A percentile compares a stretch with the other conserved stretches of the same genome.
Evolutionary conservation across 2,329 filamentous ascomycete genomes (phyloP).

Genomic region (Ilyonectria destructans): DNA sequence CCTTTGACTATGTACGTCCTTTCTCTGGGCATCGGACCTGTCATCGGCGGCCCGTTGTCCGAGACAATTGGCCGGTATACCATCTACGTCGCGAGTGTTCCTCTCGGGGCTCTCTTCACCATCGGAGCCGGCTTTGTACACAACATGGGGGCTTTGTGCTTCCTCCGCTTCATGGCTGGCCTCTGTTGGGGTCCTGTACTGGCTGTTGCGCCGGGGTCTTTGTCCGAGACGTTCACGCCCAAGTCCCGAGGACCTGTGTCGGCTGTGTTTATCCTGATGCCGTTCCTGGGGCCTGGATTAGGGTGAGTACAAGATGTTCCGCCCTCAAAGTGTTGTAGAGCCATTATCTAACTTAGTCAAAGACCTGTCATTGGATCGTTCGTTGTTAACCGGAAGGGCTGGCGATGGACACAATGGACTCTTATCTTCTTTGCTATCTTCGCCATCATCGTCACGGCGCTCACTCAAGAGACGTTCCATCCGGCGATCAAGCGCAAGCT

Average conservation of each 20-base stretch:
- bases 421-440: constrained; percentile 63
- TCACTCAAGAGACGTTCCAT: constrained; percentile 72
- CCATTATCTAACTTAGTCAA: too few species aligned
- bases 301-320: constrained; percentile 60
- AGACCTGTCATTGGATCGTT: constrained; percentile 65
- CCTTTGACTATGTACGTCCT: constrained; percentile 74
- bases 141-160: constrained; percentile 65
- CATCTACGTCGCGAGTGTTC: constrained; percentile 65
- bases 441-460: constrained; percentile 54
- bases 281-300: constrained; percentile 68
- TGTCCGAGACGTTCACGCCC: constrained; percentile 65
- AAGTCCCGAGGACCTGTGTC: constrained; percentile 61
- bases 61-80: constrained; percentile 71
- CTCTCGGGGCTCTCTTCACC: constrained; percentile 69
- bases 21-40: constrained; percentile 74
- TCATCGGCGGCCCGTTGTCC: constrained; percentile 72
- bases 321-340: too few species aligned
- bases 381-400: constrained; percentile 61
- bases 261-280: constrained; percentile 65
- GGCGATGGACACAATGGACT: constrained; percentile 71
- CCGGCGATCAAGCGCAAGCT: constrained; percentile 62
- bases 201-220: constrained; percentile 65
- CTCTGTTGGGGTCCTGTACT: constrained; percentile 66
- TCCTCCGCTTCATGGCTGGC: constrained; percentile 72
- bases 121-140: constrained; percentile 69